Evolutionary conservation across 2,329 filamentous ascomycete genomes (phyloP).

Genomic region (Xylariaceae sp.): DNA sequence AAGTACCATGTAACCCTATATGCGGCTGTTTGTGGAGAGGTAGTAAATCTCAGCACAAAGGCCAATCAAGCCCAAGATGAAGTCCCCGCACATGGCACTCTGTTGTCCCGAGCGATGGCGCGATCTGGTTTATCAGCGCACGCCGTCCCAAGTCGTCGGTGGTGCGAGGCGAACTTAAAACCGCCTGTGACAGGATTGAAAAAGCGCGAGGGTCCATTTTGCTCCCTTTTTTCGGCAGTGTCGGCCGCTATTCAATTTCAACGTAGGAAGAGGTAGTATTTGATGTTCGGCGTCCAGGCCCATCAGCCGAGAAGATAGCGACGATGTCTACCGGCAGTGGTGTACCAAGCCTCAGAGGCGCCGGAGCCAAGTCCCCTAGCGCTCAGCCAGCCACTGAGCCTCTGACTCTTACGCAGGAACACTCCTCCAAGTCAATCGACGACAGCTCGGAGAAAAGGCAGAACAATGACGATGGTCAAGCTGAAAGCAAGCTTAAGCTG

Average conservation of each 20-base stretch:
- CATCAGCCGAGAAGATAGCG: not conserved
- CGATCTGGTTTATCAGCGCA: constrained; percentile 10
- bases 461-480: not conserved
- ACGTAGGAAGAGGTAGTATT: not conserved
- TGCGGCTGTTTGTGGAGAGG: not conserved
- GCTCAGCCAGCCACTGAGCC: constrained; percentile 13
- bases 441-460: constrained; percentile 3
- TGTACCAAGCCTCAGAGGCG: constrained; percentile 14
- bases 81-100: not conserved
- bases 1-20: constrained; percentile 19
- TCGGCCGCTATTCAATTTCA: too few species aligned
- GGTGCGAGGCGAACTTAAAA: constrained; percentile 1
- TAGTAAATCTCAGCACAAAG: not conserved
- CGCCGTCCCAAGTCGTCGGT: constrained; percentile 9
- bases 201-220: not conserved
- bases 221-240: not conserved
- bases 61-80: constrained; percentile 10
- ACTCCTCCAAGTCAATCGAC: not conserved
- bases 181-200: not conserved
- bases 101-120: constrained; percentile 20
- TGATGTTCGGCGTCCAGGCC: too few species aligned
- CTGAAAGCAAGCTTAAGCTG: not conserved
- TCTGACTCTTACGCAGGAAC: constrained; percentile 4
- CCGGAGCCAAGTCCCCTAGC: constrained; percentile 21
- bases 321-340: constrained; percentile 22